Base-by-base conservation (phyloP, 371 early-diverging fungal genomes). In the Syncephalastrum racemosum region DNA sequence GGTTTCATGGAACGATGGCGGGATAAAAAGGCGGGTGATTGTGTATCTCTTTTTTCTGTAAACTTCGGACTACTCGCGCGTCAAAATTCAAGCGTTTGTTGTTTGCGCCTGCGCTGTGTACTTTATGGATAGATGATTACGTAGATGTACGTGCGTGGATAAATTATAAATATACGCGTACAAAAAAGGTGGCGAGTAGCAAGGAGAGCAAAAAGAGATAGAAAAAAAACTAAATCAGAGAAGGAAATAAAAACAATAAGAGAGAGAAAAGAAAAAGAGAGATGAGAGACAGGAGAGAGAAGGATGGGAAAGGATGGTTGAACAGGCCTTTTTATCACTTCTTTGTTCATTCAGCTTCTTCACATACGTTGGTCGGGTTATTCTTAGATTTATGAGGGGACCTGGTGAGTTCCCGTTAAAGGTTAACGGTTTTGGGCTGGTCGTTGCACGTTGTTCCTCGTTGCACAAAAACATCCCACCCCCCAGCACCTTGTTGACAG, bases 381-480 rank as follows among this genome's bases (percentile, higher is more conserved):
- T 54, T 54, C 54, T 42, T 45, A 44, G 45, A 56, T 48, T 36
- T 48, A 56, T n/a, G 48, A 56, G 50, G 25, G 15, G 19, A 20
- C 24, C 14, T 25, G 50, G 24, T 31, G 18, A 50, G 24, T 54
- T 54, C 54, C 54, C 54, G 54, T 41, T 54, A 54, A 54, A 54
- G 54, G 54, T 54, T 54, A 56, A 47, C 47, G 22, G 46, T 48
- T 20, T 56, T 47, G 36, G 24, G 51, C 39, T 51, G 51, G 46
- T 41, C 40, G 56, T 56, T 39, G 56, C 56, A 56, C 56, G 56
- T 56, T 56, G 56, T 56, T 47, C 25, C 25, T 18, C n/a, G 56
- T 56, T 20, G 56, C 48, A 56, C 56, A 56, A 36, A 46, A 41
- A 22, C 31, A 24, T 31, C 36, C 36, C 36, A 31, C 36, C 36